Conservation (phyloP, 1,284 basidiomycete species). For the Acaromyces ingoldii region DNA sequence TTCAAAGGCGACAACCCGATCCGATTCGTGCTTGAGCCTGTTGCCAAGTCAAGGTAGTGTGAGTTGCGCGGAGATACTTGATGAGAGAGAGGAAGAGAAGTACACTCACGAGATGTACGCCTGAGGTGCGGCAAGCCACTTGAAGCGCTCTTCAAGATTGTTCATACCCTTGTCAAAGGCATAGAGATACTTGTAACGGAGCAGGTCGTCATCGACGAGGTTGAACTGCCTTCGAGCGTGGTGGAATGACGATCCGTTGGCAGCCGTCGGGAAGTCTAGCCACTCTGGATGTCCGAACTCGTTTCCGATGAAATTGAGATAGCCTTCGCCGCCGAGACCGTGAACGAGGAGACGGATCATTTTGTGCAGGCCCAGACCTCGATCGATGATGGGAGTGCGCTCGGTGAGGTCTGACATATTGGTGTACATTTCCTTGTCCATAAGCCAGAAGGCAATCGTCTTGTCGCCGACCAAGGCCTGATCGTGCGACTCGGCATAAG, state of each 20-base stretch:
- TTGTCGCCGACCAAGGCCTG: slow-evolving; percentile 98
- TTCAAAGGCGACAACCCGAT: slow-evolving; percentile 75
- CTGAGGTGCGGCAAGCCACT: slow-evolving; percentile 79
- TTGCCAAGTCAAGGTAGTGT: slow-evolving; percentile 49
- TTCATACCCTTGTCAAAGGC: slow-evolving; percentile 95
- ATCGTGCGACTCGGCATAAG: slow-evolving; percentile 94
- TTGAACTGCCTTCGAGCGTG: slow-evolving; percentile 85
- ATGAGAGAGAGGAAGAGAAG: neutral
- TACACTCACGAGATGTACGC: slow-evolving; percentile 51
- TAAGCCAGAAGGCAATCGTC: slow-evolving; percentile 96
- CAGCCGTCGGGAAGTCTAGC: slow-evolving; percentile 79
- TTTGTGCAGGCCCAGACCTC: slow-evolving; percentile 89
- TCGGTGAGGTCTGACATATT: slow-evolving; percentile 83
- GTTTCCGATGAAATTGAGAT: slow-evolving; percentile 96
- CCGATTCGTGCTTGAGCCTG: slow-evolving; percentile 79
- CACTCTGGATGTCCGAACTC: slow-evolving; percentile 98
- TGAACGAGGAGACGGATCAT: slow-evolving; percentile 92
- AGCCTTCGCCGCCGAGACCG: slow-evolving; percentile 89
- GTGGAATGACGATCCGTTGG: slow-evolving; percentile 92
- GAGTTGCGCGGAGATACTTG: slow-evolving; percentile 37
- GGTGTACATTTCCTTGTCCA: slow-evolving; percentile 92
- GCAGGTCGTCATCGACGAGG: slow-evolving; percentile 62
- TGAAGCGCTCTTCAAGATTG: slow-evolving; percentile 67
- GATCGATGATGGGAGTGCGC: slow-evolving; percentile 78
- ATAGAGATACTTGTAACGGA: slow-evolving; percentile 89